These are phyloP conservation scores for Colletotrichum lupini DNA, from an alignment of 2,329 filamentous ascomycete species.

Conservation along the genomic window DNA sequence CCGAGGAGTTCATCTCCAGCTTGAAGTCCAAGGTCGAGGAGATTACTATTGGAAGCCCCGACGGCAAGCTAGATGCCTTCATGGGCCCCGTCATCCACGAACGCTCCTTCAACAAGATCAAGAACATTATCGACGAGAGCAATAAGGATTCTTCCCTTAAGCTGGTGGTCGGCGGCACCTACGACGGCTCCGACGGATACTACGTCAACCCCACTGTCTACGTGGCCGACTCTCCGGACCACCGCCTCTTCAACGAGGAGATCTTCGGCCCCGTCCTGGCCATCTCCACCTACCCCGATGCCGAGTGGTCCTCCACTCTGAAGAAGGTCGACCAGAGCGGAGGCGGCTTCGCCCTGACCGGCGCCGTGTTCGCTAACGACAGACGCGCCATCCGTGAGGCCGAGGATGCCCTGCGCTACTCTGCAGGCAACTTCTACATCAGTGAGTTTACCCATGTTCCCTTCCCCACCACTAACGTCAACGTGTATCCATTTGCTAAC, in stretches of 20 bases:
- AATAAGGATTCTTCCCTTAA: slow-evolving; percentile 79
- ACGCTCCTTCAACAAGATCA: slow-evolving; percentile 83
- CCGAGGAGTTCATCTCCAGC: slow-evolving; percentile 63
- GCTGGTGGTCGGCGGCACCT: slow-evolving; percentile 79
- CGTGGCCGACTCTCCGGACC: slow-evolving; percentile 76
- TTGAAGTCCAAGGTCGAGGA: slow-evolving; percentile 75
- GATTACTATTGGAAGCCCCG: slow-evolving; percentile 78
- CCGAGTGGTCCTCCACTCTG: slow-evolving; percentile 47
- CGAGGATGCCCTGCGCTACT: slow-evolving; percentile 76
- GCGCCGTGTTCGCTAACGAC: slow-evolving; percentile 79
- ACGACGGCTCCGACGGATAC: slow-evolving; percentile 83
- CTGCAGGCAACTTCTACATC: slow-evolving; percentile 87
- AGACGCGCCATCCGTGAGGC: slow-evolving; percentile 73
- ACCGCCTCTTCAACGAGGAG: slow-evolving; percentile 80
- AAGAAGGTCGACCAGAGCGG: slow-evolving; percentile 71
- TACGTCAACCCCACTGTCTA: slow-evolving; percentile 89
- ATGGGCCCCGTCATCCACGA: slow-evolving; percentile 89
- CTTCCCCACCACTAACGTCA: too few relatives aligned
- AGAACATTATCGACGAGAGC: slow-evolving; percentile 80
- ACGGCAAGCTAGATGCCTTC: slow-evolving; percentile 73
- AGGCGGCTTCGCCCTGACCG: slow-evolving; percentile 82
- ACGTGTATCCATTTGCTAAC: background rate
- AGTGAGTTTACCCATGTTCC: slow-evolving; percentile 45
- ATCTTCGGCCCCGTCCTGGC: slow-evolving; percentile 85
- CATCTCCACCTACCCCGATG: slow-evolving; percentile 82